Percentiles rank a stretch among this genome's conserved stretches.
phyloP scores from a whole-genome alignment of 495 filamentous ascomycete species.

The Parmelia sp. region DNA sequence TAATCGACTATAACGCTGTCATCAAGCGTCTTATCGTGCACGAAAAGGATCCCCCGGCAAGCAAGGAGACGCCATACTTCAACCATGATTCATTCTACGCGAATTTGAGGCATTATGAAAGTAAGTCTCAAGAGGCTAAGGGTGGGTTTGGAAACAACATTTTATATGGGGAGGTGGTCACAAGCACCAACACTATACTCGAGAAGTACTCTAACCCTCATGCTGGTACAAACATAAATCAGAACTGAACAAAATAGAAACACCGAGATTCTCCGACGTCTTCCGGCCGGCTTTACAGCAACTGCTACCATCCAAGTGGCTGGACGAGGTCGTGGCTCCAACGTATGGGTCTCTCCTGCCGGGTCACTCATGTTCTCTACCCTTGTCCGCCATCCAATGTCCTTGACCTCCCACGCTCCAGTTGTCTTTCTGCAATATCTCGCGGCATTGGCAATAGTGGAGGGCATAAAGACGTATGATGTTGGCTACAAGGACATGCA shows the following conservation, averaged over 20 bases:
- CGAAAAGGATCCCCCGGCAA: slow-evolving; percentile 59
- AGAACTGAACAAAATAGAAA: slow-evolving; percentile 51
- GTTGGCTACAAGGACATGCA: slow-evolving; percentile 65
- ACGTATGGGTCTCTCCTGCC: slow-evolving; percentile 91
- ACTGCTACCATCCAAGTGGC: slow-evolving; percentile 88
- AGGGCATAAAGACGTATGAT: slow-evolving; percentile 77
- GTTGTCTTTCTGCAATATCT: slow-evolving; percentile 95
- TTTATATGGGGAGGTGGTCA: slow-evolving; percentile 87
- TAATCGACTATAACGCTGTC: slow-evolving; percentile 68
- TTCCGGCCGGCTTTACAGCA: slow-evolving; percentile 80
- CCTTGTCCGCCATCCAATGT: slow-evolving; percentile 71
- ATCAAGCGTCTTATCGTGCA: slow-evolving; percentile 68
- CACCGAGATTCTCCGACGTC: slow-evolving; percentile 60
- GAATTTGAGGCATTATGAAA: slow-evolving; percentile 61
- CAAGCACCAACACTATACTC: slow-evolving; percentile 89
- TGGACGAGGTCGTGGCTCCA: slow-evolving; percentile 83
- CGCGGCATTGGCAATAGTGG: slow-evolving; percentile 80
- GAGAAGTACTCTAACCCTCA: slow-evolving; percentile 61
- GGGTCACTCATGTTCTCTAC: slow-evolving; percentile 83
- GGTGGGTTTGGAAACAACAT: slow-evolving; percentile 67
- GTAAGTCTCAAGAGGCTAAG: slow-evolving; percentile 46
- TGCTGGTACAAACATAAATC: background rate
- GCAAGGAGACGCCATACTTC: slow-evolving; percentile 79
- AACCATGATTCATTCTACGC: slow-evolving; percentile 75
- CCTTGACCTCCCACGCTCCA: slow-evolving; percentile 64